Conservation (phyloP, 2,329 filamentous ascomycete genomes). For the Tolypocladium nubicola region DNA sequence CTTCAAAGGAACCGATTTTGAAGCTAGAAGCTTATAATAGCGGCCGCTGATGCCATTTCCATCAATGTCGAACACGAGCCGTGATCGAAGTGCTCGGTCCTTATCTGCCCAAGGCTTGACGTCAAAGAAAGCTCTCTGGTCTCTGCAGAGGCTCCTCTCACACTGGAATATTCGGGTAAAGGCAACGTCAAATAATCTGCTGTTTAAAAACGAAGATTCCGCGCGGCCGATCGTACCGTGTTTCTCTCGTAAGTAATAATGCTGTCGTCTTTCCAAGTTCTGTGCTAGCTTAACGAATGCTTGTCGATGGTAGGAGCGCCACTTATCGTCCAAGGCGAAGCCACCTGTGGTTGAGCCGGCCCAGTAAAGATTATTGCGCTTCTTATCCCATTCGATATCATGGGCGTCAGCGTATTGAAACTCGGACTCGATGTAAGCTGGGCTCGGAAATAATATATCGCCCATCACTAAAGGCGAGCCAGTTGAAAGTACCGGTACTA, state of each 20-base stretch:
- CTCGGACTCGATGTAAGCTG: conserved; percentile 33
- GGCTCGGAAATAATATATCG: conserved; percentile 41
- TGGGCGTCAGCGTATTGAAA: conserved; percentile 27
- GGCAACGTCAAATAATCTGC: conserved; percentile 29
- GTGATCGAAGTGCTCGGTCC: conserved; percentile 24
- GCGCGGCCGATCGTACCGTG: conserved; percentile 8
- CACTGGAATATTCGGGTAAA: conserved; percentile 38
- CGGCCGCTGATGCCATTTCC: conserved; percentile 45
- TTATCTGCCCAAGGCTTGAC: conserved; percentile 20
- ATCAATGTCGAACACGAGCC: conserved; percentile 41
- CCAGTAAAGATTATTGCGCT: conserved; percentile 44
- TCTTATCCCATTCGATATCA: conserved; percentile 37
- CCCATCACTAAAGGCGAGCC: conserved; percentile 34
- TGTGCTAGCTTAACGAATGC: conserved; percentile 28
- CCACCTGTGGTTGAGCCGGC: conserved; percentile 44
- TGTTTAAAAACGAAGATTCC: conserved; percentile 22
- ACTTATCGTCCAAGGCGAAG: conserved; percentile 20
- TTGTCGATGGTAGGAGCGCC: conserved; percentile 36
- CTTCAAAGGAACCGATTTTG: conserved; percentile 36
- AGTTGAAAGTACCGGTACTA: conserved; percentile 36
- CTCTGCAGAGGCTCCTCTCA: conserved; percentile 20
- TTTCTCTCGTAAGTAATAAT: conserved; percentile 20
- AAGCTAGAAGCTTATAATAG: conserved; percentile 39
- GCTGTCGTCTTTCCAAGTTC: conserved; percentile 12
- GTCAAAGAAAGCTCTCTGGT: conserved; percentile 20